Percentiles rank a stretch among this genome's conserved stretches.
phyloP scores from a whole-genome alignment of 345 rosid species.

The Salix brachista region DNA sequence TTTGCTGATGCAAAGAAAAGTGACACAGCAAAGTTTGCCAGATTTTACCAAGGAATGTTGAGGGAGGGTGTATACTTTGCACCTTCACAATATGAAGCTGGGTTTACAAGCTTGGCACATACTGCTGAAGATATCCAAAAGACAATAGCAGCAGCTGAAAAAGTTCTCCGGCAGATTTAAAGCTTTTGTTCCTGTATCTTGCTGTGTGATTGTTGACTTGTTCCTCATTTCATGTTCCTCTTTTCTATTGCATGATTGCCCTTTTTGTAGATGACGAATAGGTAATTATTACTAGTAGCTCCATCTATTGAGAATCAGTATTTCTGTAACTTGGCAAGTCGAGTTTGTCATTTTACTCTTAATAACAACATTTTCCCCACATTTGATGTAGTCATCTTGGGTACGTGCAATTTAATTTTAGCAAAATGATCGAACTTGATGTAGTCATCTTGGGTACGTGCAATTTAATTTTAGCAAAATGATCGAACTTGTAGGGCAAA shows the following conservation, averaged over 20 bases:
- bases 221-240: neutral
- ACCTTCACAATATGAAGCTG: constrained; percentile 97
- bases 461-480: neutral
- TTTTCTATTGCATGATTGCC: neutral
- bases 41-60: constrained; percentile 74
- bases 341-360: constrained; percentile 11
- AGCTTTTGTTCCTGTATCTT: neutral
- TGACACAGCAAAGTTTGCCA: constrained; percentile 69
- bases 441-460: neutral
- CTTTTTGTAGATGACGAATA: constrained; percentile 15
- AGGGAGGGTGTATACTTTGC: constrained; percentile 95
- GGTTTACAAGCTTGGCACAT: constrained; percentile 93
- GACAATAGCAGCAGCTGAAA: constrained; percentile 81
- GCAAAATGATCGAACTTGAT: neutral
- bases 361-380: neutral
- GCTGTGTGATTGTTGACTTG: too few relatives aligned
- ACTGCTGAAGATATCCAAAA: constrained; percentile 59
- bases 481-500: neutral
- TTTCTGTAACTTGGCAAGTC: neutral
- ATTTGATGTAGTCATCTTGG: neutral
- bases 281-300: neutral
- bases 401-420: neutral
- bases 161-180: constrained; percentile 61
- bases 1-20: constrained; percentile 84
- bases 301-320: neutral